These are phyloP conservation scores for Cryptococcus jaspeensis DNA, from an alignment of 1,284 basidiomycete species.

Conservation along the genomic window DNA sequence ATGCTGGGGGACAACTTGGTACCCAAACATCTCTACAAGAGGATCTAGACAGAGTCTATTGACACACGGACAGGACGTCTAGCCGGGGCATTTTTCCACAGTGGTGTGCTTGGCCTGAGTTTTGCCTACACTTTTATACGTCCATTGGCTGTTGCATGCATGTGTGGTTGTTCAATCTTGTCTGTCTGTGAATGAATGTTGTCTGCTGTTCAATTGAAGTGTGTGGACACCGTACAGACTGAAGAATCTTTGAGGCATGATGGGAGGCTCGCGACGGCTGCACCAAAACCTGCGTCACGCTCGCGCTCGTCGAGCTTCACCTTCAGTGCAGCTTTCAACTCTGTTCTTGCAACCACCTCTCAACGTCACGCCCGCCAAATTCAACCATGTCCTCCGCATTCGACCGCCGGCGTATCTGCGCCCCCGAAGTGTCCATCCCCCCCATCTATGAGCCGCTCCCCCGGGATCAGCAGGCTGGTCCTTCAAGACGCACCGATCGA, in stretches of 20 bases:
- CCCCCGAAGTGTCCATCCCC: conserved; percentile 74
- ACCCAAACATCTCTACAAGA: conserved; percentile 32
- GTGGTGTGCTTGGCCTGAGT: conserved; percentile 43
- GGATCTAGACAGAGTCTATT: conserved; percentile 28
- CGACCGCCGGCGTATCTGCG: conserved; percentile 82
- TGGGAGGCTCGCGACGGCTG: not conserved
- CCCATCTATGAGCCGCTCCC: conserved; percentile 58
- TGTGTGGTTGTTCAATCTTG: not conserved
- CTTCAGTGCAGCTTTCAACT: too few relatives aligned
- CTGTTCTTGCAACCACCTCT: conserved; percentile 3
- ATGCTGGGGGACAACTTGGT: conserved; percentile 15
- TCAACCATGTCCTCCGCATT: conserved; percentile 50
- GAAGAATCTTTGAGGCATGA: not conserved
- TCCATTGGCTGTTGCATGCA: conserved; percentile 7
- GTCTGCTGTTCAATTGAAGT: not conserved
- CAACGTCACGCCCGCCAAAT: not conserved
- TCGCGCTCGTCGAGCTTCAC: not conserved
- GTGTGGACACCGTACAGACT: not conserved
- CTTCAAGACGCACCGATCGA: conserved; percentile 55
- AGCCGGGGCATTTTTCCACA: conserved; percentile 20
- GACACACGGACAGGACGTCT: conserved; percentile 25
- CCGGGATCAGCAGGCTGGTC: conserved; percentile 46
- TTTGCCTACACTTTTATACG: conserved; percentile 33
- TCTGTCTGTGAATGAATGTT: not conserved
- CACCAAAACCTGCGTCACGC: not conserved